Base-by-base conservation (phyloP, 202 grass and related monocot species). In the Carex arenaria region DNA sequence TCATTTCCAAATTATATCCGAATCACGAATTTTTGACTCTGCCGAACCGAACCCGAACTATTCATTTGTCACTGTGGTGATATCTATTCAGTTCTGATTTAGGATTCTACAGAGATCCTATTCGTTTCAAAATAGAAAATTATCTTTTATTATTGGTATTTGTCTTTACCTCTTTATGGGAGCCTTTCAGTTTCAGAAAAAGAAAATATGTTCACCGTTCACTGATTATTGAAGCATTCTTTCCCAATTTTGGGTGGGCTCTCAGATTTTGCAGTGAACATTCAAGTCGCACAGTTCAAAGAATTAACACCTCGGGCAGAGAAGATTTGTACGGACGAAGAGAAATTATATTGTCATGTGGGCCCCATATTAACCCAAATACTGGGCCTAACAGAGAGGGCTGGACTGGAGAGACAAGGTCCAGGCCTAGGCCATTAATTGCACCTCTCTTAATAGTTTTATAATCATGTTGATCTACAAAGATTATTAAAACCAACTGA, bases 251-350 rank as follows among this genome's bases (percentile, higher is more conserved):
- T 75, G 72, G 49, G 47, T 75, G 51, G 45, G n/a, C 2, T 55
- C 72, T 75, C 72, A 75, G 49, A 75, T 28, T 55, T 74, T 32
- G 28, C 72, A 55, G 72, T 32, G 72, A 75, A 75, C 72, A 38
- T 78, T 38, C 73, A 78, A 78, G 73, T 78, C 73, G 14, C 52
- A 78, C 53, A 19, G 73, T 78, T 22, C 6, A 75, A 32, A 75
- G 72, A 75, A 75, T 75, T 32, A 75, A 17, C 22, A 75, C 72
- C 72, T 75, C 72, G 49, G 49, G 72, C 49, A 75, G 72, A 54
- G 71, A 18, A 2, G 14, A 55, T n/a, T 55, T 75, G 72, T 55
- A 75, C 72, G 23, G 10, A 1, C 47, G 12, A 52, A 8, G 22
- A 54, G 54, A 75, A 2, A 9, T 55, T 74, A 7, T 55, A 14